phyloP scores from a whole-genome alignment of 148 eudicot genomes.

The Polygonum maritimum region DNA sequence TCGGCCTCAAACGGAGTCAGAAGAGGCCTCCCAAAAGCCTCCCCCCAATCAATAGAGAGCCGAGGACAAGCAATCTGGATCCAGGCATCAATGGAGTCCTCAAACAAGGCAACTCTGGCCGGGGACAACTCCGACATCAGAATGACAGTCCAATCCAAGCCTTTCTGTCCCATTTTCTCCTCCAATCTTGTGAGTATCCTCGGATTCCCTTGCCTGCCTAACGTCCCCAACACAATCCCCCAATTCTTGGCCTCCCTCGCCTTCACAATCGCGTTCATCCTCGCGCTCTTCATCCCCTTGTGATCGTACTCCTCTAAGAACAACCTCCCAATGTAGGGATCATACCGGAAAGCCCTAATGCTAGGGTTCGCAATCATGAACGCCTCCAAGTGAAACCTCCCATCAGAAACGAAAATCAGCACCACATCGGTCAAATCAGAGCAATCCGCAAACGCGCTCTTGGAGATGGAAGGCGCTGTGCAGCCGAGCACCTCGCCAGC shows the following conservation, averaged over 20 bases:
- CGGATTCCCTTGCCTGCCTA: slow-evolving; percentile 95
- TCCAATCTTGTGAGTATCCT: slow-evolving; percentile 69
- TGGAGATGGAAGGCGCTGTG: slow-evolving; percentile 57
- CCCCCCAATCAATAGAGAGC: slow-evolving; percentile 96
- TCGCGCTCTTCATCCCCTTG: slow-evolving; percentile 64
- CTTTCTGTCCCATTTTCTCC: slow-evolving; percentile 72
- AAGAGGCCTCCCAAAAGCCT: slow-evolving; percentile 77
- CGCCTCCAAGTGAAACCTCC: slow-evolving; percentile 95
- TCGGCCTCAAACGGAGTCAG: slow-evolving; percentile 88
- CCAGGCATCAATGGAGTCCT: slow-evolving; percentile 93
- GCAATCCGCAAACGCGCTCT: slow-evolving; percentile 3
- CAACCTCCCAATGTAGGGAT: slow-evolving; percentile 81
- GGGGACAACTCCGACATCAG: slow-evolving; percentile 92
- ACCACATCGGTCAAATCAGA: slow-evolving; percentile 33
- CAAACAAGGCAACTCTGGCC: slow-evolving; percentile 56
- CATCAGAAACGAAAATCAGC: slow-evolving; percentile 77
- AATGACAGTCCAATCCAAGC: slow-evolving; percentile 54
- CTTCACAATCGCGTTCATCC: slow-evolving; percentile 64
- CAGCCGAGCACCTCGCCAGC: slow-evolving; percentile 94
- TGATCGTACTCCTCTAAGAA: slow-evolving; percentile 95
- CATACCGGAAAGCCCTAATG: slow-evolving; percentile 67
- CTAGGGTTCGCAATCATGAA: slow-evolving; percentile 92
- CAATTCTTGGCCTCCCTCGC: slow-evolving; percentile 59
- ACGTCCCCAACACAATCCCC: slow-evolving; percentile 89
- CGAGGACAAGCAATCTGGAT: slow-evolving; percentile 90